Evolutionary conservation across 83 land plant genomes (phyloP), one percentile per base, ranked within the genome.

Genomic region (Larix sibirica): DNA sequence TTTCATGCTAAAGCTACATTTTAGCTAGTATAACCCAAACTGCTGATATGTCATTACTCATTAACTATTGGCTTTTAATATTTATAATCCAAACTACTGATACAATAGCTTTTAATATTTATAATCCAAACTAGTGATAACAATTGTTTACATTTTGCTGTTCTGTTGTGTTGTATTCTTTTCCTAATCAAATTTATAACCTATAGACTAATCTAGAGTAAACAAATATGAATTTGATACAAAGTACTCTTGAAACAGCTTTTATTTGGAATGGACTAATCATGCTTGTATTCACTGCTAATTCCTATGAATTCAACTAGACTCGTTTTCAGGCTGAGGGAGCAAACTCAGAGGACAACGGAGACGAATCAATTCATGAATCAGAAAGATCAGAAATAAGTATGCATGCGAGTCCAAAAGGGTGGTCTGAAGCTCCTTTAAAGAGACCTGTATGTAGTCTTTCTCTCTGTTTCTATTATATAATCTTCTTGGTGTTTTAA

Each of bases 281-380:
- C 8, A 73, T 42, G 10, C 56, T 73, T 44, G 50, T 73, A 20
- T 50, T n/a, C 5, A 7, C 44, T 38, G 58, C 24, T 80, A 59
- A 61, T 23, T 23, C 44, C 58, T 54, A 64, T 84, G 81, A 75
- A 33, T 82, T 82, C 68, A 81, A 31, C 59, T 80, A 31, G 14
- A 21, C n/a, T 79, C 73, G n/a, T 84, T 59, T 82, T 79, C 78
- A 93, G 95, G 86, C 81, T 21, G 94, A 88, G 77, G 88, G 66
- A 62, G 16, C 33, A 59, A 81, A 65, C 71, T 73, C 78, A 62
- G 94, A 93, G 42, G 76, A 83, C 28, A 81, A 73, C 83, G 86
- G 83, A 44, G 58, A 82, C 33, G 33, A 75, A 62, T 33, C 60
- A 44, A n/a, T 23, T 60, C 84, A 84, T 50, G 90, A 85, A 61